These are phyloP conservation scores for Phytopythium ostracodes DNA, from an alignment of 352 stramenopile genomes.

Conservation along the genomic window DNA sequence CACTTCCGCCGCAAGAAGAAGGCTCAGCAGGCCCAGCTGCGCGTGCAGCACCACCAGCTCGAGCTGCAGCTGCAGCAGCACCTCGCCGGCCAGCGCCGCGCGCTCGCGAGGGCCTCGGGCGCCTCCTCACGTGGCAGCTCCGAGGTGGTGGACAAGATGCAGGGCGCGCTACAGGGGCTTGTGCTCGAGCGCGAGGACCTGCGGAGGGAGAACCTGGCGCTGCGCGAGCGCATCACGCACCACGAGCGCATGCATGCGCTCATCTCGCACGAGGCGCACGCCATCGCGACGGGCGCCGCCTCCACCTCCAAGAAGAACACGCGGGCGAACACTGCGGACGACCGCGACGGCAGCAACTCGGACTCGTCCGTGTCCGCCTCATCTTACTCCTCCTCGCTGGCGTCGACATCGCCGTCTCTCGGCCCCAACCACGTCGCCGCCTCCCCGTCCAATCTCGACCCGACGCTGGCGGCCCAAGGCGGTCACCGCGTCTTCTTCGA, in stretches of 20 bases:
- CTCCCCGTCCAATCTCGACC: constrained; percentile 10
- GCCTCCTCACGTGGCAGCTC: neutral
- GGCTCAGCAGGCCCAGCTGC: constrained; percentile 35
- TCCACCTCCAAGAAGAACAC: neutral
- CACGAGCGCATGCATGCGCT: constrained; percentile 19
- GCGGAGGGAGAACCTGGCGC: constrained; percentile 31
- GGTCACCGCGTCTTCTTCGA: constrained; percentile 26
- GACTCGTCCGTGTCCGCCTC: constrained; percentile 17
- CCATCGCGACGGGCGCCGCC: neutral
- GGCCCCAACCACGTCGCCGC: constrained; percentile 2
- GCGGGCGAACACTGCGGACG: neutral
- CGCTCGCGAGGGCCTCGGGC: constrained; percentile 15
- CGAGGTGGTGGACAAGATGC: constrained; percentile 10
- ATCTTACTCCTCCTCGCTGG: constrained; percentile 14
- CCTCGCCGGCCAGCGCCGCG: constrained; percentile 27
- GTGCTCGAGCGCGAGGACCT: constrained; percentile 36
- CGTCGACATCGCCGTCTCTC: constrained; percentile 16
- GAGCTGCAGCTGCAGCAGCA: constrained; percentile 31
- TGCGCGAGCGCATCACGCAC: constrained; percentile 19
- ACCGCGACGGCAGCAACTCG: constrained; percentile 19
- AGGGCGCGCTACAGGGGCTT: constrained; percentile 16
- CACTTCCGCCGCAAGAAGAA: constrained; percentile 52
- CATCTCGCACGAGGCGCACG: constrained; percentile 6
- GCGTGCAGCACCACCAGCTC: constrained; percentile 28
- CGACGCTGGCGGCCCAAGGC: constrained; percentile 7